These are phyloP conservation scores for Fermentozyma sake DNA, from an alignment of 1,139 yeast species.

Conservation along the genomic window DNA sequence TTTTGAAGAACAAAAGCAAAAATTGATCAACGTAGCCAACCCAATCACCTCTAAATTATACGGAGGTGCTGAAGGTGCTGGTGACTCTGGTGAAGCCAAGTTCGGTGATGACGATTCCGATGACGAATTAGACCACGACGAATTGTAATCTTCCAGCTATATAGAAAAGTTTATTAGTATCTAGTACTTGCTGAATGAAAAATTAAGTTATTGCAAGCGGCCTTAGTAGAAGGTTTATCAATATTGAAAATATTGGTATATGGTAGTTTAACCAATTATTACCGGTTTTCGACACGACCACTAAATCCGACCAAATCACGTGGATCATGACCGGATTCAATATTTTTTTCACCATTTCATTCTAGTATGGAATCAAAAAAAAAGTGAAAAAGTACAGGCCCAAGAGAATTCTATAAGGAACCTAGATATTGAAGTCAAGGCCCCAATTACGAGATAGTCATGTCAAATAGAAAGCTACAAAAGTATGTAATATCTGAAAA, in stretches of 20 bases:
- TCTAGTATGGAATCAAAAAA: no score
- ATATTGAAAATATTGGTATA: no score
- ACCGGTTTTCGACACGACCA: no score
- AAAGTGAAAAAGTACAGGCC: no score
- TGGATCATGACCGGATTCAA: no score
- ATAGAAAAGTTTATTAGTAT: no score
- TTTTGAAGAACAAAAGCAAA: slow-evolving; percentile 88
- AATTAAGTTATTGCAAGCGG: no score
- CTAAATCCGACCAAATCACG: no score
- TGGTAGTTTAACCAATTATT: no score
- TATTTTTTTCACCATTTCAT: no score
- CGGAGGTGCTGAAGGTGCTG: slow-evolving; percentile 47
- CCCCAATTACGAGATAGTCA: slow-evolving; percentile 7
- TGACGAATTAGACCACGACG: slow-evolving; percentile 61
- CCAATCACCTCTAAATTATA: slow-evolving; percentile 93
- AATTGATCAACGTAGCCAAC: slow-evolving; percentile 76
- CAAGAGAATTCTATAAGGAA: background rate
- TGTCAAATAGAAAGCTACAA: slow-evolving; percentile 45
- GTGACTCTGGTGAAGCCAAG: slow-evolving; percentile 39
- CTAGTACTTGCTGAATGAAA: no score
- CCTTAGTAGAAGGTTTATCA: no score
- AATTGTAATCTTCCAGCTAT: slow-evolving; percentile 26
- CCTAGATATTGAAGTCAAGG: background rate
- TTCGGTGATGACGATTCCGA: slow-evolving; percentile 56
- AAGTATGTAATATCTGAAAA: slow-evolving; percentile 45